Evolutionary conservation across 305 asterid genomes (phyloP).

Genomic region (Ajuga reptans): DNA sequence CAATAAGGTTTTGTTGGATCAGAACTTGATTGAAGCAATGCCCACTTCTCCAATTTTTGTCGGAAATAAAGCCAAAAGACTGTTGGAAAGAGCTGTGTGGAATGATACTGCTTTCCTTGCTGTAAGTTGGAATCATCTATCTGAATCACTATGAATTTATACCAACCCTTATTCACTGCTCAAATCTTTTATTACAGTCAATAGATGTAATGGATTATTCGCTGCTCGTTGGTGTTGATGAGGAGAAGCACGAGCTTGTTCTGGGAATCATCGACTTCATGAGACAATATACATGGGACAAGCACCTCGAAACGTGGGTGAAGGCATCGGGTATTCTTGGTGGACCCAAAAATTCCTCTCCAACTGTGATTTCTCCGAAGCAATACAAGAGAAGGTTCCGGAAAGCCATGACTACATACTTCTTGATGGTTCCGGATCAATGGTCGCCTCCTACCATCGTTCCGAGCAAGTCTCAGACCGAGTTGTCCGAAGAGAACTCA

Average conservation of each 20-base stretch:
- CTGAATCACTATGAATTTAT: background rate
- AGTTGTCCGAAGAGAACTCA: slow-evolving; percentile 40
- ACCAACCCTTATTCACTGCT: background rate
- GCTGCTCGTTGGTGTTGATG: slow-evolving; percentile 64
- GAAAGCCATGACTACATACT: slow-evolving; percentile 70
- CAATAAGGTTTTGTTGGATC: slow-evolving; percentile 70
- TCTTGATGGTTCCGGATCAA: slow-evolving; percentile 65
- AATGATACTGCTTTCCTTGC: slow-evolving; percentile 79
- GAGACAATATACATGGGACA: slow-evolving; percentile 83
- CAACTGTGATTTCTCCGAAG: slow-evolving; percentile 67
- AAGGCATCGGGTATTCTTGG: slow-evolving; percentile 73
- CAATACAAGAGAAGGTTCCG: slow-evolving; percentile 73
- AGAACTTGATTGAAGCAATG: slow-evolving; percentile 87
- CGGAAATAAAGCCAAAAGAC: slow-evolving; percentile 65
- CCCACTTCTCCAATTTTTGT: slow-evolving; percentile 84
- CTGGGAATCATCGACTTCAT: slow-evolving; percentile 72
- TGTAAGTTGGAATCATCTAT: slow-evolving; percentile 39
- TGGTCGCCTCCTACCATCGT: slow-evolving; percentile 62
- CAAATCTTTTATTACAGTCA: slow-evolving; percentile 35
- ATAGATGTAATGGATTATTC: slow-evolving; percentile 78
- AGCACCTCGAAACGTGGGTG: slow-evolving; percentile 77
- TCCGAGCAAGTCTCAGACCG: slow-evolving; percentile 58
- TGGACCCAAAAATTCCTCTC: slow-evolving; percentile 53
- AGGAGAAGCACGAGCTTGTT: slow-evolving; percentile 66
- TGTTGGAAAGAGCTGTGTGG: slow-evolving; percentile 84